A percentile compares a stretch with the other conserved stretches of the same genome.
Evolutionary conservation across 371 early-diverging fungal species (phyloP).

Genomic region (Apophysomyces trapeziformis): DNA sequence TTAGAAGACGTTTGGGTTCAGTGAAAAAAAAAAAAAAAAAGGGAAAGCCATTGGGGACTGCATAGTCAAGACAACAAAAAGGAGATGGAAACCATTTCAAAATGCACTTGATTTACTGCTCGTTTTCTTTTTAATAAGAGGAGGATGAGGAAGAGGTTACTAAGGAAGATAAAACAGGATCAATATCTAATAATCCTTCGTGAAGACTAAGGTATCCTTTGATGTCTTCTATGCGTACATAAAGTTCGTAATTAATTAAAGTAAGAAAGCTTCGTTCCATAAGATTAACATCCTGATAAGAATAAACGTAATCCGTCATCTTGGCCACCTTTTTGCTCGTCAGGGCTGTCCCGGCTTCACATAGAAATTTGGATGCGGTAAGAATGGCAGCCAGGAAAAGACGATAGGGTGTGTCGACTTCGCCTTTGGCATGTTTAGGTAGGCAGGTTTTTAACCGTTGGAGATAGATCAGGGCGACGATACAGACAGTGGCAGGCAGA

Average conservation of each 20-base stretch:
- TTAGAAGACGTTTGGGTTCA: no score
- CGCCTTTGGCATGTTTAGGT: constrained; percentile 55
- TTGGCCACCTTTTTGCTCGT: constrained; percentile 47
- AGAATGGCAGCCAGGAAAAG: constrained; percentile 63
- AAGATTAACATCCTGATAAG: constrained; percentile 47
- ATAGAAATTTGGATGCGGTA: constrained; percentile 57
- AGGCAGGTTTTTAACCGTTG: constrained; percentile 56
- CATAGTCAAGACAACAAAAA: no score
- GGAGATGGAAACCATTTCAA: no score
- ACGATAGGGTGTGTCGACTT: constrained; percentile 63
- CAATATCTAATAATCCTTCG: constrained; percentile 19
- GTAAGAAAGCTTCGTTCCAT: constrained; percentile 27
- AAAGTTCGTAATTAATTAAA: constrained; percentile 16
- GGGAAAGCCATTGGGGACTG: no score
- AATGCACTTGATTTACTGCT: no score
- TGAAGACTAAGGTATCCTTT: constrained; percentile 15
- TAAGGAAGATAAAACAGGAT: background rate
- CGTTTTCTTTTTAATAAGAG: no score
- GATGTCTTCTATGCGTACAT: constrained; percentile 16
- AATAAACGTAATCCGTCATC: constrained; percentile 56
- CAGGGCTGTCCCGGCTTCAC: constrained; percentile 50
- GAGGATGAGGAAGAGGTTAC: no score
- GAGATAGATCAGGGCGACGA: constrained; percentile 62
- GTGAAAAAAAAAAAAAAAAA: no score
- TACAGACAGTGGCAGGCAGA: constrained; percentile 27